Conservation (phyloP, 176 grass and related monocot genomes). For the Melocanna baccifera region DNA sequence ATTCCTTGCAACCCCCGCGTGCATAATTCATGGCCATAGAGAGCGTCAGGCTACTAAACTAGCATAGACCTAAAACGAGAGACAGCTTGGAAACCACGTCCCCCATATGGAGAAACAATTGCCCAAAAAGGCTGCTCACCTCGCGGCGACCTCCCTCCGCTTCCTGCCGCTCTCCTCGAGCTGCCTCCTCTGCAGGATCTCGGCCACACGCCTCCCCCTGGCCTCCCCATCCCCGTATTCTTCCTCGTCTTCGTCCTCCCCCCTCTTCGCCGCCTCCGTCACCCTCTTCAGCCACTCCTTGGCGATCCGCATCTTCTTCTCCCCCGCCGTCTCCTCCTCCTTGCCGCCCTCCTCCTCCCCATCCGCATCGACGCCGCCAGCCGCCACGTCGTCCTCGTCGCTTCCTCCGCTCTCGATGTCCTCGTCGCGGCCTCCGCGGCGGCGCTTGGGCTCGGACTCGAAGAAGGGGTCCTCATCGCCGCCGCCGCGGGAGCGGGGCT, state of each 20-base stretch:
- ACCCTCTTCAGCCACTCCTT: constrained; percentile 59
- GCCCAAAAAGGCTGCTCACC: constrained; percentile 32
- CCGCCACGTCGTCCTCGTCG: constrained; percentile 38
- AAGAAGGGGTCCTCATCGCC: constrained; percentile 64
- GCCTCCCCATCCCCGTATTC: constrained; percentile 39
- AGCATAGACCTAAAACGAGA: not conserved
- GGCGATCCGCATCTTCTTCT: constrained; percentile 80
- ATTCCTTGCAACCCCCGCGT: not conserved
- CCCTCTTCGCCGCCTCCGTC: constrained; percentile 41
- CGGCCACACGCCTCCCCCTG: constrained; percentile 47
- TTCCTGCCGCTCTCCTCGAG: constrained; percentile 74
- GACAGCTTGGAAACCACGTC: not conserved
- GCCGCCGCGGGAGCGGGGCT: constrained; percentile 18
- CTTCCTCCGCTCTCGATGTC: constrained; percentile 65
- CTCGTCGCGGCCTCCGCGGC: constrained; percentile 40
- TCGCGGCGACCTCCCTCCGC: constrained; percentile 50
- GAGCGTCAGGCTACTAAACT: not conserved
- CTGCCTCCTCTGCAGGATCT: constrained; percentile 66
- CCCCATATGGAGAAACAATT: not conserved
- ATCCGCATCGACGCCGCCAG: not conserved
- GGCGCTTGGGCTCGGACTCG: constrained; percentile 61
- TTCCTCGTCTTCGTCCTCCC: constrained; percentile 48
- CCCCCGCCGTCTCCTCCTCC: constrained; percentile 62
- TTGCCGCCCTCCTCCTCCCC: constrained; percentile 31
- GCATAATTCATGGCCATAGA: not conserved